Base-by-base conservation (phyloP, 345 rosid genomes). In the Lenwebbia sp. region DNA sequence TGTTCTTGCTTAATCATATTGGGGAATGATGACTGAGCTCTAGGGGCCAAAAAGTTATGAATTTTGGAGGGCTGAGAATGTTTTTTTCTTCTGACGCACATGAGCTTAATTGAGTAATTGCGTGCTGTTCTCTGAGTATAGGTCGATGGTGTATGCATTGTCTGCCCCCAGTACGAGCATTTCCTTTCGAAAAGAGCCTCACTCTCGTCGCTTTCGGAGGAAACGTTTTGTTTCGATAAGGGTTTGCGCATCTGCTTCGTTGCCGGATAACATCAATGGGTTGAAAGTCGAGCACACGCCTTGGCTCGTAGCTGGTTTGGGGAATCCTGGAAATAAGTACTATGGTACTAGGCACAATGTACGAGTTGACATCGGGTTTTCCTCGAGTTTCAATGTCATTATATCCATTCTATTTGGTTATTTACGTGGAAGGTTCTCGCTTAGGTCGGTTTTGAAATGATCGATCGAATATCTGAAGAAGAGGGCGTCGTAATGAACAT, bases 301-400 rank as follows among this genome's bases (percentile, higher is more conserved):
- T 53, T 96, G 99, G 98, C 93, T 95, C 62, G 88, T 96, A 86
- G 98, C 94, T 52, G 99, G 99, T n/a, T 87, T 95, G 92, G 99
- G 99, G 2, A 96, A 96, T 85, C 99, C 99, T 11, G 99, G 99
- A 83, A 95, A 87, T 86, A 96, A 96, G 95, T 96, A 94, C 92
- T 93, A 93, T 82, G 98, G 98, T 87, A 96, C 99, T 65, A 90
- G 99, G 88, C 99, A 96, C 93, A 96, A 95, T 93, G 99, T 96
- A 95, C 87, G 86, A 6, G 58, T 47, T 30, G 78, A 17, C 51
- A 7, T 30, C 5, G 65, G 40, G 50, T 55, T 82, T 51, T 28
- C 5, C 56, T 41, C 33, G 23, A 76, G 25, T 21, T 83, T 86
- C 19, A 4, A 4, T 86, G 47, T 13, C 13, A 4, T 84, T 87